Evolutionary conservation across 1,139 yeast species (phyloP), one percentile per base, ranked within the genome.

Genomic region (Blastobotrys apis): DNA sequence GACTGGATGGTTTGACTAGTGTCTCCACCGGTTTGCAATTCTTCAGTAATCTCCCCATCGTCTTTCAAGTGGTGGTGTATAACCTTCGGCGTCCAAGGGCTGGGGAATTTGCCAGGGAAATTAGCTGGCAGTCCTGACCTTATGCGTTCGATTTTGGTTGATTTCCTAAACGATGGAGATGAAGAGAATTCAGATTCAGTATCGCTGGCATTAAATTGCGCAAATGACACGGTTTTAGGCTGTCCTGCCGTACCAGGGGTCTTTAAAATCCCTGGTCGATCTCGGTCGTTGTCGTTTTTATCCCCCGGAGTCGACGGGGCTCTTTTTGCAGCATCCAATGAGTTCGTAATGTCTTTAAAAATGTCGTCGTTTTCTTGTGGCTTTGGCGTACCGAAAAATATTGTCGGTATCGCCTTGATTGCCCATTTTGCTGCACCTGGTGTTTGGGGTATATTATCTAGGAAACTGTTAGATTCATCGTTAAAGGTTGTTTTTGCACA

Each of bases 61-160:
- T 33, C 17, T n/a, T 27, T 8, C 16, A 9, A 21, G 16, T 44
- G 27, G 22, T 40, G 15, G 10, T 22, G 25, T 10, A 31, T 37
- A 12, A 50, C 46, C 41, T 44, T 51, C 10, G 57, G 55, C 0
- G 57, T 51, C 45, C 47, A 51, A 3, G 58, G 58, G 33, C 55
- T 54, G 2, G 59, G 60, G 36, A 56, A 56, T 39, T 52, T 56
- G 37, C 58, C 60, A 6, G 58, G 60, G 37, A 52, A 54, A 33
- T 52, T 49, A 6, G 44, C 40, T 0, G 57, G 58, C 27, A 55
- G 47, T n/a, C 57, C 56, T 8, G 57, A 47, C 29, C 51, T 44
- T 5, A 51, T 41, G 16, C 54, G 34, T 16, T 47, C 53, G 6
- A 37, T 26, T 32, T 42, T 41, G 26, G 37, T 30, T 5, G 20